Evolutionary conservation across 768 basidiomycete species (phyloP), one percentile per base, ranked within the genome.

Genomic region (Amanita jacksonii): DNA sequence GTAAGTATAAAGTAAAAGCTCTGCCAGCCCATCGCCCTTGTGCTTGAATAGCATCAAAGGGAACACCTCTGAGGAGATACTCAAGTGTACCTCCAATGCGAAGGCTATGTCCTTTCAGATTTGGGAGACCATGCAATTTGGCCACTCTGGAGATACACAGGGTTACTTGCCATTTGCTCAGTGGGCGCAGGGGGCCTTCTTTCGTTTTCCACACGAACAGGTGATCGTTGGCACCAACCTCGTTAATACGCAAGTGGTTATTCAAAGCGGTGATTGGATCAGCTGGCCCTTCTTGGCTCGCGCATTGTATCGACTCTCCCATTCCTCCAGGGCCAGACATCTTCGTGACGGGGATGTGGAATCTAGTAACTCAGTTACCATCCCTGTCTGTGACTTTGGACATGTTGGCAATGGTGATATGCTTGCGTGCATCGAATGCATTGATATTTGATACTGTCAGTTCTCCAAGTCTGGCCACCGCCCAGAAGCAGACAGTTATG

Each of bases 21-120:
- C 64, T 59, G 2, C 62, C 52, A 0, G 54, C 51, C 63, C 64
- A 67, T 1, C 60, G 44, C 0, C 63, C 63, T 35, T 58, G 59
- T 0, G 56, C 49, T n/a, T 62, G 62, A 10, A 63, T 51, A 0
- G 57, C 47, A 5, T 60, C 51, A 25, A 63, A 62, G 0, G 59
- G 62, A 0, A n/a, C n/a, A n/a, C n/a, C n/a, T n/a, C n/a, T n/a
- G n/a, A n/a, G n/a, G n/a, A n/a, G n/a, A n/a, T n/a, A n/a, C n/a
- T n/a, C n/a, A n/a, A n/a, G n/a, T n/a, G n/a, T n/a, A n/a, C n/a
- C n/a, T n/a, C n/a, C n/a, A 57, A 66, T 64, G 1, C 54, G 45
- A 3, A 64, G 48, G 12, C 57, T 52, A 42, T 67, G 65, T 1
- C 61, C 59, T 24, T 55, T 53, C 2, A 57, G n/a, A 27, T 27